These are phyloP conservation scores for Globisporangium acanthophoron DNA, from an alignment of 352 stramenopile species.

Conservation along the genomic window DNA sequence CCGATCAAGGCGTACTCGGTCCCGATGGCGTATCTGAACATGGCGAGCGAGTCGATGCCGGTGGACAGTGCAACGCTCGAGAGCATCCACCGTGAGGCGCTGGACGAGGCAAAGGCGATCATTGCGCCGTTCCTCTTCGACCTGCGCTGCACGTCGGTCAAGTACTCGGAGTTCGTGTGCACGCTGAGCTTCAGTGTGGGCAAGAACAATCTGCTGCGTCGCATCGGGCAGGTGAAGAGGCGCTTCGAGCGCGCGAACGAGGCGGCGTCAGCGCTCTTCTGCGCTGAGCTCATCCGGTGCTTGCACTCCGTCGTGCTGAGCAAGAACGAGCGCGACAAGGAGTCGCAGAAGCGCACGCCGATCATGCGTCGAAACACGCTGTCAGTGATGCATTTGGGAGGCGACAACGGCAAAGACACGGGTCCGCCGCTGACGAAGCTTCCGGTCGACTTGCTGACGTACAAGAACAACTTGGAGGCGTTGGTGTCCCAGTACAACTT, in stretches of 20 bases:
- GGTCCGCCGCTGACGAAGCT: constrained; percentile 35
- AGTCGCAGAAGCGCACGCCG: constrained; percentile 39
- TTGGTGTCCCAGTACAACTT: constrained; percentile 81
- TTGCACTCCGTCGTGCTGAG: constrained; percentile 60
- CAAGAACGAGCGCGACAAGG: constrained; percentile 62
- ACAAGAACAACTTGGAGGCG: constrained; percentile 75
- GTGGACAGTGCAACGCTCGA: constrained; percentile 38
- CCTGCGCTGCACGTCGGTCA: constrained; percentile 25
- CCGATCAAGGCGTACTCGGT: constrained; percentile 51
- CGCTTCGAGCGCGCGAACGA: constrained; percentile 65
- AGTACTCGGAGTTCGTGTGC: constrained; percentile 37
- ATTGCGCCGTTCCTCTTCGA: constrained; percentile 54
- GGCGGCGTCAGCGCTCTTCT: constrained; percentile 59
- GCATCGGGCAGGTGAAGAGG: constrained; percentile 31
- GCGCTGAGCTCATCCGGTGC: constrained; percentile 55
- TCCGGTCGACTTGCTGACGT: constrained; percentile 62
- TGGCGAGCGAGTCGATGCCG: constrained; percentile 49
- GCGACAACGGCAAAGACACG: constrained; percentile 13
- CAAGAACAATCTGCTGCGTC: constrained; percentile 54
- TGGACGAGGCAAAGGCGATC: constrained; percentile 41
- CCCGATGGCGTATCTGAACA: constrained; percentile 47
- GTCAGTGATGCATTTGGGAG: constrained; percentile 36
- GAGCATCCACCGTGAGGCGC: constrained; percentile 36
- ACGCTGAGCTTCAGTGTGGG: constrained; percentile 46
- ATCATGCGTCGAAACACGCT: constrained; percentile 39